Evolutionary conservation across 2,329 filamentous ascomycete species (phyloP).

Genomic region (Simplicillium aogashimaense): DNA sequence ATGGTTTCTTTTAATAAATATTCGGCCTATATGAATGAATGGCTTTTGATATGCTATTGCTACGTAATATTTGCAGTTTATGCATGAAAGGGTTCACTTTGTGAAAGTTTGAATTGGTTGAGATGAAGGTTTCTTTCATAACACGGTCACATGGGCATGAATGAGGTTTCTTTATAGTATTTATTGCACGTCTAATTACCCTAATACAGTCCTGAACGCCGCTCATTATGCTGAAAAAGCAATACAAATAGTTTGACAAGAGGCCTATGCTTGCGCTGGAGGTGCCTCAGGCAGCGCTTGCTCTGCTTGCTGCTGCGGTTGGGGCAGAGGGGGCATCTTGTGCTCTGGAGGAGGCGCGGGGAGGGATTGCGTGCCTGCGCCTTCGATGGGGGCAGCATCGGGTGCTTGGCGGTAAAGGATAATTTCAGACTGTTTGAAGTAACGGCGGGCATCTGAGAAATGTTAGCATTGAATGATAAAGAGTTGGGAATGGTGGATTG

Average conservation of each 20-base stretch:
- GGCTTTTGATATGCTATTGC: no score
- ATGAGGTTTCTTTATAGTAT: no score
- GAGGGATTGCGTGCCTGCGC: constrained; percentile 28
- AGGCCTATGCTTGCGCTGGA: neutral
- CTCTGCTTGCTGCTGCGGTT: no score
- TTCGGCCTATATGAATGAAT: no score
- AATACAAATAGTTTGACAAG: constrained; percentile 2
- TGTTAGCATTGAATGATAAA: neutral
- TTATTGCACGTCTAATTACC: no score
- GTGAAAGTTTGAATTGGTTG: no score
- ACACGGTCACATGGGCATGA: neutral
- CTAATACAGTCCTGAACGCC: constrained; percentile 23
- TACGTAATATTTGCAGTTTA: no score
- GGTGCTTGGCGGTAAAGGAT: constrained; percentile 82
- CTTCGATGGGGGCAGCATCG: constrained; percentile 30
- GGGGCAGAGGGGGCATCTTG: constrained; percentile 22
- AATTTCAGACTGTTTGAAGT: constrained; percentile 99
- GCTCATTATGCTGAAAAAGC: constrained; percentile 27
- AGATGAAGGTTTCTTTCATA: no score
- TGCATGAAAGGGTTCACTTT: no score
- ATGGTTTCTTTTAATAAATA: no score
- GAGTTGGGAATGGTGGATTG: neutral
- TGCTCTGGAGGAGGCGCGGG: constrained; percentile 32
- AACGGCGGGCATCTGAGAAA: constrained; percentile 72
- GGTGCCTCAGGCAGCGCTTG: no score